A percentile compares a stretch with the other conserved stretches of the same genome.
Conservation (phyloP, 2,329 filamentous ascomycete species). For the Pyrenophora graminea region DNA sequence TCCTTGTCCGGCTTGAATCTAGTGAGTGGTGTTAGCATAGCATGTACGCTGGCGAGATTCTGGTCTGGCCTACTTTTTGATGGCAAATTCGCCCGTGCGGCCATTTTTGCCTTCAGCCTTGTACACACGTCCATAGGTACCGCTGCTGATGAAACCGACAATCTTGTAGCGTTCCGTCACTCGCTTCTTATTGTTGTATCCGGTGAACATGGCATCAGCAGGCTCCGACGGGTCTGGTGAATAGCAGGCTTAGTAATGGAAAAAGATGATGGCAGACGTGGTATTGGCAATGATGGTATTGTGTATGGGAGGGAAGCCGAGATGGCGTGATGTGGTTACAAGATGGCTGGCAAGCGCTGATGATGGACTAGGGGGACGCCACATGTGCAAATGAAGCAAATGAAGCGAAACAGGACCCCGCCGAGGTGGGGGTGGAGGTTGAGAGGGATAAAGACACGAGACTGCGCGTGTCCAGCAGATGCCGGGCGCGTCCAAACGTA, state of each 20-base stretch:
- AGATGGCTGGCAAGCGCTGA: constrained; percentile 10
- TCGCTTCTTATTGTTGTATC: constrained; percentile 74
- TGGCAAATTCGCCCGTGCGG: constrained; percentile 83
- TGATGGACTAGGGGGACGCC: constrained; percentile 13
- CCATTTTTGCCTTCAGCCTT: constrained; percentile 82
- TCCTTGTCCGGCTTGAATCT: constrained; percentile 97
- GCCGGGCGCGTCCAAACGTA: neutral
- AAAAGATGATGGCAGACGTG: neutral
- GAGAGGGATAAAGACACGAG: constrained; percentile 3
- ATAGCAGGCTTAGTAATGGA: constrained; percentile 6
- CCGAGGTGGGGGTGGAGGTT: constrained; percentile 3
- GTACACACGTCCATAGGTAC: constrained; percentile 97
- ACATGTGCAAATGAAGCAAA: constrained; percentile 12
- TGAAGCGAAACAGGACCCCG: neutral
- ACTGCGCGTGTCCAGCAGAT: neutral
- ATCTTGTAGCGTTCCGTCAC: constrained; percentile 95
- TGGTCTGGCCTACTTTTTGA: constrained; percentile 75
- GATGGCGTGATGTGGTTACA: constrained; percentile 5
- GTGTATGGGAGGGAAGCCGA: neutral
- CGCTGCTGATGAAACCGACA: constrained; percentile 96
- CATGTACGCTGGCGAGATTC: constrained; percentile 5
- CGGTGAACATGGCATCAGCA: constrained; percentile 48
- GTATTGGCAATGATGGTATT: neutral
- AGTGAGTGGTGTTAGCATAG: constrained; percentile 16
- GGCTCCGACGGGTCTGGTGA: constrained; percentile 33